phyloP scores from a whole-genome alignment of 2,329 filamentous ascomycete species.

The Curvularia sp. region DNA sequence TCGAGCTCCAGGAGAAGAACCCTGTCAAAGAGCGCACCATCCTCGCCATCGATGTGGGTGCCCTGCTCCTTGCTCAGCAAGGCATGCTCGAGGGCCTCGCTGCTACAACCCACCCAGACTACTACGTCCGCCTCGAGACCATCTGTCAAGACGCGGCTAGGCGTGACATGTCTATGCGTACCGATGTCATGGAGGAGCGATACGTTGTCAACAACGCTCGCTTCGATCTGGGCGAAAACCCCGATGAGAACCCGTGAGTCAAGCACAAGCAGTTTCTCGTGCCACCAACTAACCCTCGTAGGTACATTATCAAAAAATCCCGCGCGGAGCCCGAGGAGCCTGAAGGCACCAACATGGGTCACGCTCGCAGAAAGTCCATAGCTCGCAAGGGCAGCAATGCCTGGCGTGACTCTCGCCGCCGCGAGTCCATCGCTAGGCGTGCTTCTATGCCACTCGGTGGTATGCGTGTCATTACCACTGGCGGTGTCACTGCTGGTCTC shows the following conservation, averaged over 20 bases:
- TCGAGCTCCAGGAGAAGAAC: constrained; percentile 80
- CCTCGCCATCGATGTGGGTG: constrained; percentile 79
- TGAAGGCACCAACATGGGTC: constrained; percentile 54
- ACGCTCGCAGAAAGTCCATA: constrained; percentile 53
- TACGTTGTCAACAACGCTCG: constrained; percentile 93
- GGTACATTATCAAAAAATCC: constrained; percentile 76
- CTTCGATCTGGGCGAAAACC: constrained; percentile 78
- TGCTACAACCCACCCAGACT: constrained; percentile 83
- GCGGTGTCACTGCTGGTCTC: constrained; percentile 78
- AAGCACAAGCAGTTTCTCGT: no score
- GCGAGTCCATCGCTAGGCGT: constrained; percentile 81
- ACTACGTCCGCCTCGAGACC: constrained; percentile 80
- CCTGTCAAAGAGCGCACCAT: constrained; percentile 81
- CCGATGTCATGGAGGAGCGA: constrained; percentile 81
- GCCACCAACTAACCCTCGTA: constrained; percentile 63
- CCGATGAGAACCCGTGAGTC: constrained; percentile 70
- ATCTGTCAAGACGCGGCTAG: constrained; percentile 76
- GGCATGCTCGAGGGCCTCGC: constrained; percentile 80
- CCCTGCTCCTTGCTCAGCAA: constrained; percentile 76
- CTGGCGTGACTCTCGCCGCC: constrained; percentile 76
- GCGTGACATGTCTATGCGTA: constrained; percentile 74
- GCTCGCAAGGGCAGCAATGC: constrained; percentile 82
- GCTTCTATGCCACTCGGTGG: constrained; percentile 74
- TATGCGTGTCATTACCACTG: constrained; percentile 77
- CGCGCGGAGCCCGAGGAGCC: constrained; percentile 58